These are phyloP conservation scores for Penicillium sclerotigenum DNA, from an alignment of 2,329 filamentous ascomycete species.

Conservation along the genomic window DNA sequence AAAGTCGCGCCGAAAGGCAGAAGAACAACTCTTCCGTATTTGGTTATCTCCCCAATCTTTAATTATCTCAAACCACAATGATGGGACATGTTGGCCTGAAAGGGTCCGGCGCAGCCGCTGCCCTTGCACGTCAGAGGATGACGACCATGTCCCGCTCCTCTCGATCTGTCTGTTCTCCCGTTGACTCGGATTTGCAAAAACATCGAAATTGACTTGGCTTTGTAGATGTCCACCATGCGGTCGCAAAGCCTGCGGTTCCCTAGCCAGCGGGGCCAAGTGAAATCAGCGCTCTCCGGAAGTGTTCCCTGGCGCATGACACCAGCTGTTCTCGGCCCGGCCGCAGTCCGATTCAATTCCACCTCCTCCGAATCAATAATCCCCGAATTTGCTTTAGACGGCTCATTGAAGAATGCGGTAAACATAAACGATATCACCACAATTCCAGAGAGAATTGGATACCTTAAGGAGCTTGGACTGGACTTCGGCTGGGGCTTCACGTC, in stretches of 20 bases:
- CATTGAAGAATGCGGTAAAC: conserved; percentile 22
- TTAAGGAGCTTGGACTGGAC: conserved; percentile 78
- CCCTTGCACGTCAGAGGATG: conserved; percentile 31
- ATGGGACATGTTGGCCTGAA: conserved; percentile 55
- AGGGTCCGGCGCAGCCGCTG: conserved; percentile 47
- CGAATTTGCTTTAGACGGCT: conserved; percentile 12
- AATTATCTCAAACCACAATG: conserved; percentile 42
- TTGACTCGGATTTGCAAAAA: conserved; percentile 4
- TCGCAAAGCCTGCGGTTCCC: conserved; percentile 24
- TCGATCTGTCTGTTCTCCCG: conserved; percentile 35
- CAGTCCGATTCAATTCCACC: conserved; percentile 41
- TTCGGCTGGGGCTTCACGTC: conserved; percentile 79
- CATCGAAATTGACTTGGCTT: conserved; percentile 17
- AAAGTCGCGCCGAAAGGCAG: conserved; percentile 33
- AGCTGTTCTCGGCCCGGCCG: conserved; percentile 23
- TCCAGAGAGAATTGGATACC: conserved; percentile 75
- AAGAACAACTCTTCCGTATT: conserved; percentile 13
- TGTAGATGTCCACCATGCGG: conserved; percentile 38
- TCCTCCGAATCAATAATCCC: conserved; percentile 22
- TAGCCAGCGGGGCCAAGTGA: conserved; percentile 20
- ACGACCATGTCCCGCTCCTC: conserved; percentile 28
- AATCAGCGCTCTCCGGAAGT: conserved; percentile 20
- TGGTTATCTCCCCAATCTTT: conserved; percentile 10
- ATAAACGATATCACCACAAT: conserved; percentile 52
- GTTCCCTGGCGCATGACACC: conserved; percentile 24